Percentiles rank a stretch among this genome's conserved stretches.
phyloP scores from a whole-genome alignment of 768 basidiomycete species.

The Suillus ampliporus region DNA sequence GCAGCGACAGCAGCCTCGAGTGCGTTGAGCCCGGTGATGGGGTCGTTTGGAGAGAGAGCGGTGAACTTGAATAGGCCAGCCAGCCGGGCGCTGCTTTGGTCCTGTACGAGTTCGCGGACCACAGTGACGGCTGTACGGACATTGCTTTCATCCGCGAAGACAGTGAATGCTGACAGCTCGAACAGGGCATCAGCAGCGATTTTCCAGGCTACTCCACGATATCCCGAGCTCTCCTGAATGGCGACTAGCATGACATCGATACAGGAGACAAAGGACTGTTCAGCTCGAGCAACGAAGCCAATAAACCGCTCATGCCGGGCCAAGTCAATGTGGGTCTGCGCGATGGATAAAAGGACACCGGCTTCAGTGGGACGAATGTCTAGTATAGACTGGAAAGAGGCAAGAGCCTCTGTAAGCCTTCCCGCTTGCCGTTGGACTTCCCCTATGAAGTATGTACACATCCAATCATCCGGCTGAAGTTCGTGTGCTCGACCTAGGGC shows the following conservation, averaged over 20 bases:
- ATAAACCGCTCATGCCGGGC: constrained; percentile 66
- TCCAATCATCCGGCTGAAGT: constrained; percentile 81
- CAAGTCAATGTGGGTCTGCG: constrained; percentile 72
- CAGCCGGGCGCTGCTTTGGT: constrained; percentile 48
- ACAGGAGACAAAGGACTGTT: constrained; percentile 71
- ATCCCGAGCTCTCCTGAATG: constrained; percentile 60
- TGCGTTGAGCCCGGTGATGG: constrained; percentile 41
- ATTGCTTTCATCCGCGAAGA: constrained; percentile 50
- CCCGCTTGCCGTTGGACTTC: constrained; percentile 84
- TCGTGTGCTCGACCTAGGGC: constrained; percentile 78
- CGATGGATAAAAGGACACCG: constrained; percentile 73
- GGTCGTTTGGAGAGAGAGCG: constrained; percentile 24
- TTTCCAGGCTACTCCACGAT: constrained; percentile 85
- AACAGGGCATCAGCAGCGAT: constrained; percentile 76
- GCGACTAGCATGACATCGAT: constrained; percentile 55
- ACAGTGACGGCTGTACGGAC: constrained; percentile 42
- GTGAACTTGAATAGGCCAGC: constrained; percentile 45
- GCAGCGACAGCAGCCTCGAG: constrained; percentile 60
- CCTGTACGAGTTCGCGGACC: constrained; percentile 45
- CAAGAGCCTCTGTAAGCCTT: constrained; percentile 75
- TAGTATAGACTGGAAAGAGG: constrained; percentile 63
- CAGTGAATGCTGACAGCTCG: constrained; percentile 59
- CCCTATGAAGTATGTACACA: constrained; percentile 81
- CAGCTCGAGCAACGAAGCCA: constrained; percentile 79
- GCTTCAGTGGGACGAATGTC: constrained; percentile 64